Evolutionary conservation across 768 basidiomycete species (phyloP), one percentile per base, ranked within the genome.

Genomic region (Pisolithus sp.): DNA sequence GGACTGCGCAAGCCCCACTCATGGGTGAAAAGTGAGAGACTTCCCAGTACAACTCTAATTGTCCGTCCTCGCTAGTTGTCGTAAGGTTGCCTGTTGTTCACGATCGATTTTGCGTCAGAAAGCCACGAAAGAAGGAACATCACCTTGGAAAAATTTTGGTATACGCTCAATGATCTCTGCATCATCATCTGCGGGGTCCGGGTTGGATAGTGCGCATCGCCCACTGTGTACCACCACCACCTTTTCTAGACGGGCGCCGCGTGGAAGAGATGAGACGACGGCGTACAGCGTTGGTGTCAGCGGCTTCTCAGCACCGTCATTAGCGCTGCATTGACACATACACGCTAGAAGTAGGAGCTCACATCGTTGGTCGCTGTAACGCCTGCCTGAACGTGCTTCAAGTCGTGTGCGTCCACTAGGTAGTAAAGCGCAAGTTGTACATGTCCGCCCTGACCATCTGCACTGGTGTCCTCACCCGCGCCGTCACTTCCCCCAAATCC

Each of bases 141-240:
- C 24, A 45, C 43, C 43, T 45, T 45, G 43, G 5, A 24, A 3
- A n/a, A 45, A 45, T 28, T 23, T 3, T 12, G 43, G 43, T 45
- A 26, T 45, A 17, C 43, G 24, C n/a, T 45, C 24, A 18, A 45
- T 8, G 7, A 65, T 44, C 21, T 59, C 51, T 17, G 57, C 63
- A n/a, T n/a, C n/a, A n/a, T 26, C 39, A 49, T 30, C 53, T 10
- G 9, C 21, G 34, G 18, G 17, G 18, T 38, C 13, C 12, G 37
- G 40, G 7, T 26, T 15, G 42, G n/a, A n/a, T 30, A n/a, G 10
- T n/a, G 65, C 55, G 51, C 74, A 77, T 34, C 78, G 76, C 3
- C 87, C 85, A 0, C 84, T 88, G 59, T 90, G 87, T 10, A 82
- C 62, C 7, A 88, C 56, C 2, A 84, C 80, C 62, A 92, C 89